Evolutionary conservation across 1,284 basidiomycete species (phyloP), one percentile per base, ranked within the genome.

Genomic region (Ustilago esculenta): DNA sequence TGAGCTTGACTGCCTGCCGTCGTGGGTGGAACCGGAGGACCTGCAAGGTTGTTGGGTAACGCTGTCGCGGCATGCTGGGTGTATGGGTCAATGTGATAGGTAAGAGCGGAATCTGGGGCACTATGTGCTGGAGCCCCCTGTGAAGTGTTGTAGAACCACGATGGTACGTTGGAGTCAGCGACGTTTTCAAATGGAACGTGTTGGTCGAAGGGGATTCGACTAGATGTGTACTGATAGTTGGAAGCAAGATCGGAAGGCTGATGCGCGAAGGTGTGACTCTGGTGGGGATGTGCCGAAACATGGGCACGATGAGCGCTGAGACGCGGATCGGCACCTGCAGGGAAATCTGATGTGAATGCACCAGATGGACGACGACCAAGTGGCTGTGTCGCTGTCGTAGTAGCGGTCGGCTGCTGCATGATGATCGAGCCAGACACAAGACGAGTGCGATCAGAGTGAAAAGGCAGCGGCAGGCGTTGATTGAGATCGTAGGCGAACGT

Each of bases 371-470:
- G 50, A 23, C 61, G 46, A 37, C 37, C 55, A 17, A 65, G 47
- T 39, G 55, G 45, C 17, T 50, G 50, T 4, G 54, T 29, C 3
- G 51, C 55, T 5, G 51, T 36, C 50, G 49, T 58, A 21, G 55
- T 36, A 21, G 61, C 36, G 43, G 58, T 43, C 8, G 52, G 45
- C 25, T 64, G 60, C 30, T 64, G 60, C 60, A 64, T 56, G 3
- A 18, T 40, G 21, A 32, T 42, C 32, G 15, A 21, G 5, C 15
- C 18, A 17, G 20, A 2, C n/a, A 14, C 20, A 24, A 5, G 18
- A 29, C n/a, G n/a, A n/a, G n/a, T n/a, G n/a, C n/a, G n/a, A n/a
- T n/a, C n/a, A n/a, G n/a, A n/a, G n/a, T n/a, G n/a, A n/a, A n/a
- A n/a, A n/a, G n/a, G n/a, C n/a, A n/a, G n/a, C n/a, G n/a, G n/a